Evolutionary conservation across 1,284 basidiomycete genomes (phyloP), one percentile per base, ranked within the genome.

Genomic region (Moesziomyces sp.): DNA sequence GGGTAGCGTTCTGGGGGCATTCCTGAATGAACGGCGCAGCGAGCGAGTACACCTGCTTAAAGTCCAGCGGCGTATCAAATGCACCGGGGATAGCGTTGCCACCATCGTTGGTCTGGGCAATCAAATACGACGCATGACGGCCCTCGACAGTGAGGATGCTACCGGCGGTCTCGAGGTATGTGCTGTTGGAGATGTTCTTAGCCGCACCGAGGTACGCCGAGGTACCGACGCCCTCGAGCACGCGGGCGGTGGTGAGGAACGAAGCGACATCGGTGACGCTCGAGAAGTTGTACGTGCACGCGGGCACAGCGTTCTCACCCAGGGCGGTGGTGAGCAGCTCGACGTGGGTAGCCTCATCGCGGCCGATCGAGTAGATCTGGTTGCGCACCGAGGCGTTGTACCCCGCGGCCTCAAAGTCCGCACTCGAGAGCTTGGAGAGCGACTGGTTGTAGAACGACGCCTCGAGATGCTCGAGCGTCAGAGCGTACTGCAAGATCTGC

Each of bases 61-160:
- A 77, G 56, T 75, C 60, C 5, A 81, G 55, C 11, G 77, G 55
- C 2, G 76, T 75, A 5, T 78, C 73, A 55, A 67, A 81, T 8
- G 74, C 40, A 21, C 44, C 26, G 0, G 74, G 74, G 23, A 75
- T 65, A 3, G 54, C 52, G 26, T 72, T 75, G 3, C 67, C 64
- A 1, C 66, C 65, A 18, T 69, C 57, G 18, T 56, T 43, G 2
- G 57, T 63, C 57, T 70, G 72, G 10, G 66, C 50, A 66, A 87
- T 87, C 24, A 88, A 65, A 30, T 85, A 82, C 3, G 66, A 63
- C 4, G 88, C 87, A n/a, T 89, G 86, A 40, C 88, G 86, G 0
- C 87, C 84, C 35, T 86, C 87, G 24, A 86, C 87, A 3, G 86
- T 83, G 1, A 89, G 83, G 19, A 87, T 76, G 16, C 61, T 58